Base-by-base conservation (phyloP, 495 filamentous ascomycete species). In the Cercophora sp. region DNA sequence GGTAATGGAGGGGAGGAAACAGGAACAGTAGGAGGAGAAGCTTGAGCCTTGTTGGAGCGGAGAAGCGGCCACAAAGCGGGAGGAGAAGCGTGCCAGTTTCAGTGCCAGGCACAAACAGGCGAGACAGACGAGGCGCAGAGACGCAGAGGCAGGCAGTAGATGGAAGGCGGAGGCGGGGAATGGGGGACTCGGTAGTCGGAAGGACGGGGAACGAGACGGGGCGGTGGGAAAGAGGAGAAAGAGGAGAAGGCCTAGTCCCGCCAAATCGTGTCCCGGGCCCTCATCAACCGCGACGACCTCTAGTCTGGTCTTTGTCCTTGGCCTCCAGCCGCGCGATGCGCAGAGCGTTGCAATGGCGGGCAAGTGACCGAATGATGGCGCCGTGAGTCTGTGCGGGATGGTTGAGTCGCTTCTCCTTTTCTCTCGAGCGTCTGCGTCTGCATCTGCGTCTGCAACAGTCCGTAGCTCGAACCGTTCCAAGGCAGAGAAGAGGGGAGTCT, bases 91-190 rank as follows among this genome's bases (percentile, higher is more conserved):
- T 37, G 40, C 48, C 22, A 35, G 31, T n/a, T n/a, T 6, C 29
- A 32, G 42, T 27, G 11, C 56, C 48, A 56, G 54, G 35, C 51
- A 51, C 49, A 64, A 52, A 51, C 50, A 52, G 49, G 44, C 34
- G 48, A 51, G 32, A 39, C 23, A 19, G 15, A 48, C 42, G 52
- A 45, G 58, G 58, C 24, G 51, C 55, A 54, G 58, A 62, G 62
- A 59, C 57, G 62, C 58, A 58, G 56, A 64, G 60, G 44, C 45
- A 35, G 53, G 55, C 42, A 57, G 50, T 59, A 52, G 62, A 56
- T 55, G 52, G 48, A 60, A 59, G 27, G 51, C 55, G 56, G 58
- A 62, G 62, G 62, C 57, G 62, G 61, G 61, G 56, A 64, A 62
- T 43, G 50, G 29, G 53, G 55, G 47, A 57, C 52, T 59, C 56